A percentile compares a stretch with the other conserved stretches of the same genome.
phyloP scores from a whole-genome alignment of 768 basidiomycete genomes.

The Leccinum sublutescens region DNA sequence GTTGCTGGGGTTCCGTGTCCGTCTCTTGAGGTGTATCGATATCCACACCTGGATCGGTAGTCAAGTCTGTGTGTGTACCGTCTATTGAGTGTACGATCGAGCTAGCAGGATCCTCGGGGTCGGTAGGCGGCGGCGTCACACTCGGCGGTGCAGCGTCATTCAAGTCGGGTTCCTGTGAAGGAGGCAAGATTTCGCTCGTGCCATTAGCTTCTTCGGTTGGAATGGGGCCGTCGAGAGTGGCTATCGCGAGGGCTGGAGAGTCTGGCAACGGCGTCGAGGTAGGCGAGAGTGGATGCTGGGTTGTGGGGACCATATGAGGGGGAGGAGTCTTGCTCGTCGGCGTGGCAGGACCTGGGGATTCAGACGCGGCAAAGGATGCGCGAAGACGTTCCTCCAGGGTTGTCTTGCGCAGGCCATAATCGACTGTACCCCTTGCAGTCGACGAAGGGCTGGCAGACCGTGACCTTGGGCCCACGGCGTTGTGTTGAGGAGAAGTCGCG shows the following conservation, averaged over 20 bases:
- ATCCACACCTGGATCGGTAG: neutral
- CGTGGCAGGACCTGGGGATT: conserved; percentile 46
- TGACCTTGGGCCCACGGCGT: conserved; percentile 13
- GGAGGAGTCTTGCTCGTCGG: conserved; percentile 45
- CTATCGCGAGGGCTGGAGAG: conserved; percentile 29
- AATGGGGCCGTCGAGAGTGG: neutral
- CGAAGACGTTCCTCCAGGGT: conserved; percentile 78
- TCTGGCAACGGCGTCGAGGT: conserved; percentile 44
- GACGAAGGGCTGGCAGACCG: conserved; percentile 28
- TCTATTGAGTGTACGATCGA: neutral
- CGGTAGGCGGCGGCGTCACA: neutral
- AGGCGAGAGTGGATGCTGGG: conserved; percentile 41
- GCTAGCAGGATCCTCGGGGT: neutral
- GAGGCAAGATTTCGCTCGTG: neutral
- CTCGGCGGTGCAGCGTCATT: neutral
- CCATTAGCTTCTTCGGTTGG: conserved; percentile 2
- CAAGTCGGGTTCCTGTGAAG: conserved; percentile 2
- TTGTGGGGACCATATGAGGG: conserved; percentile 25
- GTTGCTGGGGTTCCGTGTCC: neutral
- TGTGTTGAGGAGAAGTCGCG: conserved; percentile 36
- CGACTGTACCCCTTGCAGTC: conserved; percentile 10
- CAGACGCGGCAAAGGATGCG: conserved; percentile 57
- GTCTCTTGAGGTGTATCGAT: neutral
- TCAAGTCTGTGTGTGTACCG: neutral
- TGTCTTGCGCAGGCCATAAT: conserved; percentile 43